phyloP scores from a whole-genome alignment of 257 asterid species.

The Solanum pennellii region DNA sequence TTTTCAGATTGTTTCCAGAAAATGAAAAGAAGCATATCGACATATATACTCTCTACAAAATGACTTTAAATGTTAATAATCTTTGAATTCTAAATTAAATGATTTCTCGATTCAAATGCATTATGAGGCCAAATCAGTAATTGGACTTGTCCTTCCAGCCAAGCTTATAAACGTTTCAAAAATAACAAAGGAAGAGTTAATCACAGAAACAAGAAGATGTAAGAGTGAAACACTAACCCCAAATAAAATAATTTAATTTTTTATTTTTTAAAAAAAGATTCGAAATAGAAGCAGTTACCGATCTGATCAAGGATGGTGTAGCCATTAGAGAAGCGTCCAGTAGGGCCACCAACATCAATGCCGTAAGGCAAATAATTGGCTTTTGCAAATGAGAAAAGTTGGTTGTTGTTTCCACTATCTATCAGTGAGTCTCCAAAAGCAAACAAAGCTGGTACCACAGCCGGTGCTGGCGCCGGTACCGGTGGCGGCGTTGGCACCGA shows the following conservation, averaged over 20 bases:
- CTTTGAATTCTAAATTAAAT: no score
- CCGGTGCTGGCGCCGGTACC: background rate
- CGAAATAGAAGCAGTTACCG: constrained; percentile 13
- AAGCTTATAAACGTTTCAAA: background rate
- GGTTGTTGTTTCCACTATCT: constrained; percentile 62
- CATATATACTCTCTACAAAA: background rate
- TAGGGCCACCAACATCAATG: constrained; percentile 55
- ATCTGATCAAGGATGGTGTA: constrained; percentile 61
- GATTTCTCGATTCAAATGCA: background rate
- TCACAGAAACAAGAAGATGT: background rate
- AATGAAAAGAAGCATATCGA: background rate
- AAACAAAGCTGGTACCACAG: constrained; percentile 56
- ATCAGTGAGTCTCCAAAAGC: constrained; percentile 60
- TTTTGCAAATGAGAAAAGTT: constrained; percentile 47
- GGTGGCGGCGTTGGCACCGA: background rate
- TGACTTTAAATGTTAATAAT: background rate
- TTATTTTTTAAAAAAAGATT: background rate
- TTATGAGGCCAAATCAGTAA: background rate
- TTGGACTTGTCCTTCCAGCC: background rate
- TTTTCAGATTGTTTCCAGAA: background rate
- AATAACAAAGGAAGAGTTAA: background rate
- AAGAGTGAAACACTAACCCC: background rate
- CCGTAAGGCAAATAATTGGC: constrained; percentile 75
- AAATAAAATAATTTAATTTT: background rate
- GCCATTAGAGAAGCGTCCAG: constrained; percentile 61